phyloP scores from a whole-genome alignment of 2,329 filamentous ascomycete species.

The Arthrobotrys sphaeroides region DNA sequence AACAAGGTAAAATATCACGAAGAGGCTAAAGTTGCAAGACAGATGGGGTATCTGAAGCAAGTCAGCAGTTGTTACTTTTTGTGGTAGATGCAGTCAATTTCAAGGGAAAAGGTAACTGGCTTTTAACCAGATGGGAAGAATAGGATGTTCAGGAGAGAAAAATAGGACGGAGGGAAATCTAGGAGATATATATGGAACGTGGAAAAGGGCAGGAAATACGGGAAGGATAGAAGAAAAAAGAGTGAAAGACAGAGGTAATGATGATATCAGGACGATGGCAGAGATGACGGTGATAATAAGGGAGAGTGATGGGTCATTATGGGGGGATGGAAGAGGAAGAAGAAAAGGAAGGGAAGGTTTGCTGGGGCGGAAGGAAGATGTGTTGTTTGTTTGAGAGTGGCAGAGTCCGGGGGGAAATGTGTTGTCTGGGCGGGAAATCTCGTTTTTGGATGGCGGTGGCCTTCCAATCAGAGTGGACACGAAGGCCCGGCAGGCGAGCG shows the following conservation, averaged over 20 bases:
- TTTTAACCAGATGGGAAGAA: neutral
- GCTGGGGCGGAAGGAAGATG: conserved; percentile 29
- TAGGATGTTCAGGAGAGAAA: neutral
- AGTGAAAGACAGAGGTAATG: neutral
- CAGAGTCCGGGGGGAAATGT: conserved; percentile 26
- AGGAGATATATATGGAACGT: neutral
- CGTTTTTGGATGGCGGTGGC: neutral
- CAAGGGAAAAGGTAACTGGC: neutral
- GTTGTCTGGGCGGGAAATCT: conserved; percentile 29
- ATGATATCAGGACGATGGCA: neutral
- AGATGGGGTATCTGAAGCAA: no score
- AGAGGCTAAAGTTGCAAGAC: neutral
- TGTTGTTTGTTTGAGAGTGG: conserved; percentile 28
- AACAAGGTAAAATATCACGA: neutral
- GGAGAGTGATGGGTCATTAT: neutral
- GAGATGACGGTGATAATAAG: neutral
- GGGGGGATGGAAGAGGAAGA: neutral
- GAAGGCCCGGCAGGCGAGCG: no score
- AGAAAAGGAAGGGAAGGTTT: neutral
- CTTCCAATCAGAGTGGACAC: conserved; percentile 21
- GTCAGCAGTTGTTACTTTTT: conserved; percentile 6
- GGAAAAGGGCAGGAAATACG: neutral
- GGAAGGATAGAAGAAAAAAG: neutral
- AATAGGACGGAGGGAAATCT: neutral
- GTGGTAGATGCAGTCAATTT: neutral